phyloP scores from a whole-genome alignment of 1,284 basidiomycete species.

The Takashimella tepidaria region DNA sequence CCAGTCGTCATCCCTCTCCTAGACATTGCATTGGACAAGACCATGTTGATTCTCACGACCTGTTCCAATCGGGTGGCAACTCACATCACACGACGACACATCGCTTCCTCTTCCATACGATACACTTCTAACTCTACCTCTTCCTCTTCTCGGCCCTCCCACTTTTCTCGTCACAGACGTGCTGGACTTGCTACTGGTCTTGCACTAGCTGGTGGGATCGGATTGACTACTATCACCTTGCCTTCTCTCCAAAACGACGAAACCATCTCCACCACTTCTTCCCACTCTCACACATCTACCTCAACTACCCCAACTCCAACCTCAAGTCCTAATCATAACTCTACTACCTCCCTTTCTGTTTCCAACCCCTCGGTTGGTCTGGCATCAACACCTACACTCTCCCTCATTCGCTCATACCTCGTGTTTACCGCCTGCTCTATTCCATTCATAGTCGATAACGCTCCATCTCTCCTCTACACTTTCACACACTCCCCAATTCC shows the following conservation, averaged over 20 bases:
- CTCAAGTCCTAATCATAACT: too few species aligned
- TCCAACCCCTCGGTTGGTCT: not conserved
- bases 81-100: too few species aligned
- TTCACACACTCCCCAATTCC: conserved; percentile 58
- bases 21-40: too few species aligned
- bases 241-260: not conserved
- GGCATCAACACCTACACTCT: conserved; percentile 20
- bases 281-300: conserved; percentile 4
- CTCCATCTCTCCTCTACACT: conserved; percentile 63
- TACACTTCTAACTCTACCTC: too few species aligned
- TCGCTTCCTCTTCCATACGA: too few species aligned
- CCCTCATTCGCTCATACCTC: conserved; percentile 63
- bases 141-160: too few species aligned
- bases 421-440: conserved; percentile 77
- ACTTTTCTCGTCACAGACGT: too few species aligned
- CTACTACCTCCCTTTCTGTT: not conserved
- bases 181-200: too few species aligned
- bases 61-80: too few species aligned
- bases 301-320: not conserved
- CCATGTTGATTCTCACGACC: too few species aligned
- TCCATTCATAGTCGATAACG: conserved; percentile 68
- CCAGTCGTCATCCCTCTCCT: too few species aligned
- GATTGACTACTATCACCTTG: not conserved
- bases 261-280: not conserved
- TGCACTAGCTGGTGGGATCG: conserved; percentile 6